These are phyloP conservation scores for Corchorus olitorius DNA, from an alignment of 345 rosid genomes.

Conservation along the genomic window DNA sequence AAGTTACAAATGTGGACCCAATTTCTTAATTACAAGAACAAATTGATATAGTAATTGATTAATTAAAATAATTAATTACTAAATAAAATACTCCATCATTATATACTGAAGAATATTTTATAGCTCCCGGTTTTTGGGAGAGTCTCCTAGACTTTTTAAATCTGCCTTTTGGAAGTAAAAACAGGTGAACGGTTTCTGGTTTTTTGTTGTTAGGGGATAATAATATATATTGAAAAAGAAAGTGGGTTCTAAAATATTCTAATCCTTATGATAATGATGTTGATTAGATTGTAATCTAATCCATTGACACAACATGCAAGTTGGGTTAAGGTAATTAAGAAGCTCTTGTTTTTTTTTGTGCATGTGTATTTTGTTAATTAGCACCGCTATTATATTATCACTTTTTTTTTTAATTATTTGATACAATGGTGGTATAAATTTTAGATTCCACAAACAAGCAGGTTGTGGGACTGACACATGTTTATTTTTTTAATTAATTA, in stretches of 20 bases:
- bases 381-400: too few relatives aligned
- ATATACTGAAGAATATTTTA: not conserved
- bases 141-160: not conserved
- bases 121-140: slow-evolving; percentile 30
- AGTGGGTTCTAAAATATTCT: not conserved
- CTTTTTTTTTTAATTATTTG: too few relatives aligned
- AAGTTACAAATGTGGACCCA: not conserved
- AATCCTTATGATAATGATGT: not conserved
- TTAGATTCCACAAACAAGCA: too few relatives aligned
- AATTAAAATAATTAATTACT: too few relatives aligned
- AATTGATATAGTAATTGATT: too few relatives aligned
- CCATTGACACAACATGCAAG: not conserved
- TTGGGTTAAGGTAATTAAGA: not conserved
- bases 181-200: slow-evolving; percentile 16
- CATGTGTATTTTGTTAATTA: too few relatives aligned
- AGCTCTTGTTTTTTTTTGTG: too few relatives aligned
- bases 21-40: not conserved
- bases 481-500: too few relatives aligned
- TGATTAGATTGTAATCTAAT: not conserved
- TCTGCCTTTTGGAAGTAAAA: not conserved
- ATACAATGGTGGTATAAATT: too few relatives aligned
- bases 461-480: too few relatives aligned
- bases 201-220: not conserved
- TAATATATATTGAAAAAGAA: too few relatives aligned
- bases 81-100: too few relatives aligned